phyloP scores from a whole-genome alignment of 228 moss, liverwort and hornwort genomes.

The Sphagnum fallax region DNA sequence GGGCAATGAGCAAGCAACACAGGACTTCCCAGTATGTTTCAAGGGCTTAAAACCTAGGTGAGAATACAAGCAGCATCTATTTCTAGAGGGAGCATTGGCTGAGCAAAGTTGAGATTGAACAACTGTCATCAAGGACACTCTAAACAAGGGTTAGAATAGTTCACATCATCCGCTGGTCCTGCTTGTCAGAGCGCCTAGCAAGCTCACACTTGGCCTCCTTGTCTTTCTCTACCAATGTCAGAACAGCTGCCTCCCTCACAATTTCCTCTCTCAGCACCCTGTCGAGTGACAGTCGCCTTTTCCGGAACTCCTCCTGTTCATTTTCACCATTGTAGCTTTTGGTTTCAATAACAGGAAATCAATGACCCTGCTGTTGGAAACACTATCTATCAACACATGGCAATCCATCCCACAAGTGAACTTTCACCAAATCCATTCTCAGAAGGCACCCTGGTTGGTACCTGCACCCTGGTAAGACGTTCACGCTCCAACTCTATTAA shows the following conservation, averaged over 20 bases:
- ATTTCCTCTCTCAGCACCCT: slow-evolving; percentile 57
- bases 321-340: background rate
- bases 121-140: too few species aligned
- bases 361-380: background rate
- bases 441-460: slow-evolving; percentile 9
- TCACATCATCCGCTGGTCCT: slow-evolving; percentile 79
- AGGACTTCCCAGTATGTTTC: background rate
- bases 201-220: slow-evolving; percentile 61
- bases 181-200: slow-evolving; percentile 76
- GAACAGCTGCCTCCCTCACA: slow-evolving; percentile 42
- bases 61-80: background rate
- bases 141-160: background rate
- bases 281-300: slow-evolving; percentile 48
- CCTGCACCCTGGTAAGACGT: slow-evolving; percentile 76
- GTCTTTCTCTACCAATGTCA: slow-evolving; percentile 60
- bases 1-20: background rate
- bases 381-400: background rate
- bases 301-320: slow-evolving; percentile 69
- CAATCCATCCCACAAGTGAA: background rate
- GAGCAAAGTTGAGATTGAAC: too few species aligned
- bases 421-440: background rate
- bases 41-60: background rate
- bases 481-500: slow-evolving; percentile 69
- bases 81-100: too few species aligned
- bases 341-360: background rate